Percentiles rank a stretch among this genome's conserved stretches.
These are phyloP conservation scores for Aegle marmelos DNA, from an alignment of 345 rosid genomes.

Conservation along the genomic window DNA sequence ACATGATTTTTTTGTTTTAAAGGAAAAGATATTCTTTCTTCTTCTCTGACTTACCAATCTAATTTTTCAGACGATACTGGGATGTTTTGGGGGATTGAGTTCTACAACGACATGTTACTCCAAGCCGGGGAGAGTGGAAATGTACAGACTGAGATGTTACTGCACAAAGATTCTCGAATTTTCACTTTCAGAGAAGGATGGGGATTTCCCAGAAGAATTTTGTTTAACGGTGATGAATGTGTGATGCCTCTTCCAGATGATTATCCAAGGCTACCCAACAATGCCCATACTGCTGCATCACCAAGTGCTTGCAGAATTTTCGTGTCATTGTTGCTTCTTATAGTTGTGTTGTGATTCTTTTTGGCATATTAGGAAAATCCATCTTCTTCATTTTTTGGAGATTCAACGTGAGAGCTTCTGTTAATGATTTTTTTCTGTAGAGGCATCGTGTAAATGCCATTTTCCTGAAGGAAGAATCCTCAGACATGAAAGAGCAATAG, in stretches of 20 bases:
- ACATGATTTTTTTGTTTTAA: too few species aligned
- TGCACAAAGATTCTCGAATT: slow-evolving; percentile 47
- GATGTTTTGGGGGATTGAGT: slow-evolving; percentile 75
- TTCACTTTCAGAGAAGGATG: slow-evolving; percentile 78
- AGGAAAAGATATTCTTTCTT: too few species aligned
- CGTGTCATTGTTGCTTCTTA: slow-evolving; percentile 15
- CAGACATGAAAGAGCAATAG: too few species aligned
- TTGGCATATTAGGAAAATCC: background rate
- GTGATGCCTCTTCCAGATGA: slow-evolving; percentile 83
- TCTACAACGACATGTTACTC: slow-evolving; percentile 69
- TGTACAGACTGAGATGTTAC: slow-evolving; percentile 67
- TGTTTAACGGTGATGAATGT: slow-evolving; percentile 86
- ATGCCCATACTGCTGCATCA: slow-evolving; percentile 9
- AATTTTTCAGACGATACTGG: slow-evolving; percentile 64
- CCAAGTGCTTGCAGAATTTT: slow-evolving; percentile 8
- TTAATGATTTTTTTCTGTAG: too few species aligned
- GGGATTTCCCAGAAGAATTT: slow-evolving; percentile 76
- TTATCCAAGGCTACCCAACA: slow-evolving; percentile 63
- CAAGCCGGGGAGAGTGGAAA: slow-evolving; percentile 63
- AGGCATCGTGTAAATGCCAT: too few species aligned
- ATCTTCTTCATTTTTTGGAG: background rate
- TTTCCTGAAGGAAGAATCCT: too few species aligned
- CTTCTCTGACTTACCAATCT: background rate
- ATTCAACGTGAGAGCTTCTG: too few species aligned
- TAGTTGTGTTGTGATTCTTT: background rate